Conservation (phyloP, 2,329 filamentous ascomycete genomes). For the Colletotrichum musicola region DNA sequence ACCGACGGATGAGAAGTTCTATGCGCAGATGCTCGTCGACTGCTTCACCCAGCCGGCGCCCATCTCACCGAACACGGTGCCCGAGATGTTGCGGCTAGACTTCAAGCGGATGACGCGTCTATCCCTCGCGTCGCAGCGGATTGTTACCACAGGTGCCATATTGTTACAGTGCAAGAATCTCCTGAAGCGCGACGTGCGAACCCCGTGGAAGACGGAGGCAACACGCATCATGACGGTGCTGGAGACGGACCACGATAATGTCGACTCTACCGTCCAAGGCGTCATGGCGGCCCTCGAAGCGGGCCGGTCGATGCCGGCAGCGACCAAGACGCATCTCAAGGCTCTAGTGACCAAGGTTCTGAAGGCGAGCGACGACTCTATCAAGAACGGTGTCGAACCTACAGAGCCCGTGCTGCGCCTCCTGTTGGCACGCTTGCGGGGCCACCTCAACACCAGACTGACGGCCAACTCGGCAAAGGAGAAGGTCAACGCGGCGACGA, state of each 20-base stretch:
- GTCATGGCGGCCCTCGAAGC: conserved; percentile 73
- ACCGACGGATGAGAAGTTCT: conserved; percentile 77
- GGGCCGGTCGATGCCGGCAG: conserved; percentile 73
- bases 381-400: conserved; percentile 55
- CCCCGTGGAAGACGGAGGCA: conserved; percentile 82
- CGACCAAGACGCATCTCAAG: conserved; percentile 70
- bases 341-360: conserved; percentile 70
- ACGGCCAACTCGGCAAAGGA: conserved; percentile 76
- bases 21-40: conserved; percentile 81
- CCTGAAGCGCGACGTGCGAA: conserved; percentile 82
- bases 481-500: conserved; percentile 76
- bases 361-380: conserved; percentile 61
- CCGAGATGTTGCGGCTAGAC: conserved; percentile 82
- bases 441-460: conserved; percentile 74
- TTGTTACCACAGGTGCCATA: conserved; percentile 80
- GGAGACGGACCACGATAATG: conserved; percentile 64
- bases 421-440: conserved; percentile 74
- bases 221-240: conserved; percentile 78
- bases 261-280: conserved; percentile 69
- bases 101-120: conserved; percentile 67
- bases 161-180: conserved; percentile 86
- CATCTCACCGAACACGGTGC: conserved; percentile 67
- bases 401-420: conserved; percentile 73
- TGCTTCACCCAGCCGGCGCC: conserved; percentile 77
- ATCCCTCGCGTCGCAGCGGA: conserved; percentile 60